A percentile compares a stretch with the other conserved stretches of the same genome.
Conservation (phyloP, 2,329 filamentous ascomycete genomes). For the Penicillium sp. region DNA sequence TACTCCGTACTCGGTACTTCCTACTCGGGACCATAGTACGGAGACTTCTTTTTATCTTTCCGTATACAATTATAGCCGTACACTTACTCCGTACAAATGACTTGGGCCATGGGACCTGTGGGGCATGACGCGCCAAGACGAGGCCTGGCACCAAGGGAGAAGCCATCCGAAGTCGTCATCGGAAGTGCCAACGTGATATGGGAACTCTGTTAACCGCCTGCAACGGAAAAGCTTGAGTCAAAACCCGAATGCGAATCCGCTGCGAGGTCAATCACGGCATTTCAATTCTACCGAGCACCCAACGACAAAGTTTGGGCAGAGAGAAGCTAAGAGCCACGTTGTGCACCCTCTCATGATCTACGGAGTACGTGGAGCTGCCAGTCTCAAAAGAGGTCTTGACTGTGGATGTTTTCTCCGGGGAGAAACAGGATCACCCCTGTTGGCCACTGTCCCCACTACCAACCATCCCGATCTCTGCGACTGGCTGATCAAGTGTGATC, state of each 20-base stretch:
- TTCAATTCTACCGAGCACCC: not conserved
- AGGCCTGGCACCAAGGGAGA: not conserved
- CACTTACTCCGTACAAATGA: not conserved
- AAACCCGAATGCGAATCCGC: not conserved
- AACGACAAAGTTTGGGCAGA: not conserved
- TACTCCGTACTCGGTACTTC: not conserved
- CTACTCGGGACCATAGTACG: not conserved
- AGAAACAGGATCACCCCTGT: not conserved
- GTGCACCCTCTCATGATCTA: conserved; percentile 6
- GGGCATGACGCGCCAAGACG: conserved; percentile 2
- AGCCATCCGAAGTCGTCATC: not conserved
- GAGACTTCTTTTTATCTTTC: not conserved
- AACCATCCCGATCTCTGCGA: not conserved
- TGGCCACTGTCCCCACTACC: conserved; percentile 5
- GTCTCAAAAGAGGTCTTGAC: not conserved
- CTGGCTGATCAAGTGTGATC: conserved; percentile 10
- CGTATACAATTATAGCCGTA: not conserved
- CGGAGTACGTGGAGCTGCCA: not conserved
- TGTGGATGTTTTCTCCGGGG: conserved; percentile 4
- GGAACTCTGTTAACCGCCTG: conserved; percentile 18
- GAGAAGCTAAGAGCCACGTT: conserved; percentile 15
- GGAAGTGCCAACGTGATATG: conserved; percentile 10
- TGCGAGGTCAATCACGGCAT: conserved; percentile 3
- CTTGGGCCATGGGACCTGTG: not conserved
- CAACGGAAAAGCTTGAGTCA: conserved; percentile 19